Base-by-base conservation (phyloP, 306 rosid species). In the Crotalaria pallida region DNA sequence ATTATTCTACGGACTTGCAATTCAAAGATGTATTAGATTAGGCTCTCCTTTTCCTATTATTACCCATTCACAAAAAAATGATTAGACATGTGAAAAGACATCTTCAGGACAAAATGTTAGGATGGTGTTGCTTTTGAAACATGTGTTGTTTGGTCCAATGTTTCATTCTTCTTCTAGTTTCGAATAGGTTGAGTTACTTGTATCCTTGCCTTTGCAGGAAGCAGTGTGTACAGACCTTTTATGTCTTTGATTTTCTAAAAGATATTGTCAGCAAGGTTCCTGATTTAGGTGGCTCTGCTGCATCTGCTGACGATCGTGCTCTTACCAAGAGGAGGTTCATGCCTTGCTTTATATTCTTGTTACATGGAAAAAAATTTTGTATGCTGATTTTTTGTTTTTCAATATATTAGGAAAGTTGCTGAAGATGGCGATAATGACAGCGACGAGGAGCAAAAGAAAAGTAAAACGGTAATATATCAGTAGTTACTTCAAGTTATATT, bases 211-310 rank as follows among this genome's bases (percentile, higher is more conserved):
- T 61, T 67, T 85, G 62, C 87, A 89, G 96, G 73, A 90, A 90
- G 57, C 95, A 86, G 76, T 88, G 97, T 6, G 87, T 90, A 40
- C 89, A 88, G 71, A 73, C 74, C 12, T 91, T 62, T 52, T 85
- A 78, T 69, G 86, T 90, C 55, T 90, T 90, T 38, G 91, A 90
- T 75, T 88, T 92, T 82, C 84, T 89, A 79, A 89, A 79, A 77
- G 94, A 89, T n/a, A n/a, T n/a, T n/a, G n/a, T n/a, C n/a, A n/a
- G n/a, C n/a, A n/a, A n/a, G n/a, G n/a, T n/a, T n/a, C 97, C 96
- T 26, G 92, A 92, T 78, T 81, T 89, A 65, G 94, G 94, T 13
- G 86, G 87, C 36, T 83, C 88, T 36, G 89, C 58, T 50, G 84
- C 80, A 64, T 47, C 79, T 58, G 67, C 77, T 58, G 97, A 89